A percentile compares a stretch with the other conserved stretches of the same genome.
phyloP scores from a whole-genome alignment of 2,329 filamentous ascomycete genomes.

The Bretziella fagacearum region DNA sequence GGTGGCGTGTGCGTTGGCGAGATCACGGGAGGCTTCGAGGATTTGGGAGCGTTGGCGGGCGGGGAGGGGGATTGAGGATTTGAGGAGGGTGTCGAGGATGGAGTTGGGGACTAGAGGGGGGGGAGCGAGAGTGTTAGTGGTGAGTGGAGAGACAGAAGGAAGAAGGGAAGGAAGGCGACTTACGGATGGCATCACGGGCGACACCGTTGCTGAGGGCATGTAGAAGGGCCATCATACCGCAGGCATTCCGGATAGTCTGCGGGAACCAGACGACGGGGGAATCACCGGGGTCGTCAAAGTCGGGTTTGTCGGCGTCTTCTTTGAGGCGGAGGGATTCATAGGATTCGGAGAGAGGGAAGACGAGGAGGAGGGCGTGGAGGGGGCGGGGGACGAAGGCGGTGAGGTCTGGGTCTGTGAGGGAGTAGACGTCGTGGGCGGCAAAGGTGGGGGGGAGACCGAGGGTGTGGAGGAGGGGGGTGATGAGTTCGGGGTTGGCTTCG shows the following conservation, averaged over 20 bases:
- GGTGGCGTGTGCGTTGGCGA: conserved; percentile 63
- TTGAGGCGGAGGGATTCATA: conserved; percentile 62
- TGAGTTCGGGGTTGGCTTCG: conserved; percentile 71
- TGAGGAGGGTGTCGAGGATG: conserved; percentile 47
- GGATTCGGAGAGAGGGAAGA: conserved; percentile 66
- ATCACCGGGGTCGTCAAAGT: conserved; percentile 52
- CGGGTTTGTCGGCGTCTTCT: conserved; percentile 48
- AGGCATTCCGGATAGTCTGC: conserved; percentile 88
- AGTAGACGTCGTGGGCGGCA: conserved; percentile 80
- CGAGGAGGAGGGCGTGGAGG: conserved; percentile 72
- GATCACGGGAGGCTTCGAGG: conserved; percentile 56
- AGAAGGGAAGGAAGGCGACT: conserved; percentile 16
- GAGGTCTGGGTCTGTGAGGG: conserved; percentile 68
- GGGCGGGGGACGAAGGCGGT: conserved; percentile 79
- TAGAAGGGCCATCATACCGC: conserved; percentile 73
- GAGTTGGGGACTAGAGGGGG: conserved; percentile 28
- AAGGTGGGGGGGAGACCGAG: conserved; percentile 69
- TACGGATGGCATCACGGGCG: conserved; percentile 44
- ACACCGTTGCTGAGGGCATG: conserved; percentile 69
- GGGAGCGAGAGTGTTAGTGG: not conserved
- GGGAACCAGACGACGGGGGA: conserved; percentile 79
- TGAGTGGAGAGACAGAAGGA: not conserved
- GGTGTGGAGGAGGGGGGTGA: conserved; percentile 65
- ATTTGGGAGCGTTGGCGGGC: conserved; percentile 51
- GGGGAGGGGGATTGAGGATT: conserved; percentile 50